Base-by-base conservation (phyloP, 2,329 filamentous ascomycete genomes). In the Metarhizium album region DNA sequence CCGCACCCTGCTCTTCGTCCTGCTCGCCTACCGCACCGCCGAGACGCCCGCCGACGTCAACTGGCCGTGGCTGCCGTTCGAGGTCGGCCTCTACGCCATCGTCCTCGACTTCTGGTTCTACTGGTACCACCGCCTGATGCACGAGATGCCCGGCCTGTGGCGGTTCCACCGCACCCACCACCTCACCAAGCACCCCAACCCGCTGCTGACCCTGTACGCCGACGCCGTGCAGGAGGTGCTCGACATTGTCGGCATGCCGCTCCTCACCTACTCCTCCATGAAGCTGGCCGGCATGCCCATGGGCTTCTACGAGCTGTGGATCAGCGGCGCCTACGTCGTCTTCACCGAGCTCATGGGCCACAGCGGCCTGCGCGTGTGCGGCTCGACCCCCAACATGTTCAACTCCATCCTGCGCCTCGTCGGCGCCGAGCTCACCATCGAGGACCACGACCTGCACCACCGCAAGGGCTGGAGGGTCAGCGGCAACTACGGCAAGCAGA, bases 241-340 rank as follows among this genome's bases (percentile, higher is more conserved):
- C 52, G 69, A 72, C 47, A 69, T 72, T 37, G 67, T 62, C 5
- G 66, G 64, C 14, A 64, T 73, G 7, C 70, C 70, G 0, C 52
- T 71, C 20, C 52, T 70, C 48, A 65, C 69, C 2, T 72, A 66
- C 54, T 59, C 60, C 35, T 65, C 59, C 1, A 53, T 72, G 45
- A 66, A 62, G 48, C 7, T 54, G 9, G 7, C 60, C 42, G 68
- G 69, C 1, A 46, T 72, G 3, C 69, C 68, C 0, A 68, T 73
- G 67, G 69, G 67, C 3, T 73, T 73, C 54, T 72, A 72, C 47
- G 70, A 72, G 43, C 72, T 68, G 68, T 73, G 70, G 70, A 54
- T 73, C 20, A 72, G 70, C 56, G 65, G 71, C 47, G 61, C 68
- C 48, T 73, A 70, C 47, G 61, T 73, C 23, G 62, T 68, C 16